Evolutionary conservation across 768 basidiomycete species (phyloP).

Genomic region (Hydnomerulius pinastri): DNA sequence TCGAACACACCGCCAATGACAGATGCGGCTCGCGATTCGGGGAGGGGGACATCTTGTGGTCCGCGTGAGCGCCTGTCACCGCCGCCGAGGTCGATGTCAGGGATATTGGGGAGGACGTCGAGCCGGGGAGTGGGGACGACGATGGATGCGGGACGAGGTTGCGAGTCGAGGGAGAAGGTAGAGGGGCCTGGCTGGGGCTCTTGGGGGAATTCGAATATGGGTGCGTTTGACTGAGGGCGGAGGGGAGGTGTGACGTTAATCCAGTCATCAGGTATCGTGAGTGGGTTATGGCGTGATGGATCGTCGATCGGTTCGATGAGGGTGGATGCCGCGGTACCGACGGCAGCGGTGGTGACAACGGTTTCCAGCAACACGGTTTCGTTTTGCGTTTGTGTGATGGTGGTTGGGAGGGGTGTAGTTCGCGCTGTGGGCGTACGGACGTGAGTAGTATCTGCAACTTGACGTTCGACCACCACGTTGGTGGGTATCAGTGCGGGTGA

Average conservation of each 20-base stretch:
- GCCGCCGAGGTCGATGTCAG: constrained; percentile 14
- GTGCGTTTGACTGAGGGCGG: constrained; percentile 1
- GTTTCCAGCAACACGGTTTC: constrained; percentile 7
- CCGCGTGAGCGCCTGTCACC: neutral
- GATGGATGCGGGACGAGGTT: constrained; percentile 17
- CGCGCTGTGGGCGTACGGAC: constrained; percentile 6
- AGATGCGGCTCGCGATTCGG: constrained; percentile 32
- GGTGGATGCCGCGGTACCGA: constrained; percentile 1
- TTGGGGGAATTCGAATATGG: constrained; percentile 2
- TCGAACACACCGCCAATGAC: constrained; percentile 29
- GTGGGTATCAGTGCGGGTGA: constrained; percentile 32
- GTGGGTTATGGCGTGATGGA: constrained; percentile 19
- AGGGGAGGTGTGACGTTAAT: constrained; percentile 21
- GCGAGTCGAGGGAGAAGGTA: neutral
- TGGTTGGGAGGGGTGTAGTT: constrained; percentile 1
- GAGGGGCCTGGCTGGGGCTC: constrained; percentile 3
- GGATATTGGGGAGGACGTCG: constrained; percentile 15
- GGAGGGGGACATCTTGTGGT: constrained; percentile 26
- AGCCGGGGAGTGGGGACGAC: constrained; percentile 11
- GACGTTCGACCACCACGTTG: constrained; percentile 13
- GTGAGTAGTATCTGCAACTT: constrained; percentile 14
- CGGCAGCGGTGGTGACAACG: neutral
- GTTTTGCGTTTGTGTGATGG: constrained; percentile 14
- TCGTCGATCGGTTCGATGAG: constrained; percentile 10
- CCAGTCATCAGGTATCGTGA: constrained; percentile 31